Evolutionary conservation across 352 stramenopile genomes (phyloP).

Genomic region (Globisporangium abappressorium): DNA sequence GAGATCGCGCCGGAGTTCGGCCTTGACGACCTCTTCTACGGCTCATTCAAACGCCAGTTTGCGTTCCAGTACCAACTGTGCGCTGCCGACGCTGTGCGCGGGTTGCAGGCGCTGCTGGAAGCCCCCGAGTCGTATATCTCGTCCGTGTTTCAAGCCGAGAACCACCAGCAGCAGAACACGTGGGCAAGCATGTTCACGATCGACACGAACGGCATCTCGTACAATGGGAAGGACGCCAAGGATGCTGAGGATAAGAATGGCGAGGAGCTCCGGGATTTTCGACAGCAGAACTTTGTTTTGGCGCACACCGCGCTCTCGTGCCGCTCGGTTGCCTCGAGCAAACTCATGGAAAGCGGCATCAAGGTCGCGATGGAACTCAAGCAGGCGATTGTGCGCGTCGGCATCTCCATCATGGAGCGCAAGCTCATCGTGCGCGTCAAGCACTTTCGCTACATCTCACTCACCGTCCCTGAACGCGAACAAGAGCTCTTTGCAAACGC

Average conservation of each 20-base stretch:
- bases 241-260: constrained; percentile 22
- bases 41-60: constrained; percentile 93
- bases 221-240: constrained; percentile 8
- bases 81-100: constrained; percentile 94
- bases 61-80: constrained; percentile 95
- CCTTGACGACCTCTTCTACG: constrained; percentile 95
- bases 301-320: constrained; percentile 71
- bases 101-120: constrained; percentile 93
- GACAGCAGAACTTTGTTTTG: constrained; percentile 81
- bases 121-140: constrained; percentile 71
- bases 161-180: constrained; percentile 47
- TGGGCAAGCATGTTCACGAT: constrained; percentile 43
- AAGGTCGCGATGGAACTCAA: constrained; percentile 95
- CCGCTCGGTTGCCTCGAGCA: constrained; percentile 60
- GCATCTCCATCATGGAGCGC: constrained; percentile 93
- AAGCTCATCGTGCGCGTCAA: constrained; percentile 93
- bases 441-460: constrained; percentile 96
- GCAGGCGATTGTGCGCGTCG: constrained; percentile 91
- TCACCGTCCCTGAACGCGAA: constrained; percentile 83
- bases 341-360: constrained; percentile 91
- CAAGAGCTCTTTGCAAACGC: constrained; percentile 92
- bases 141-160: constrained; percentile 62
- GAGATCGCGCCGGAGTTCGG: constrained; percentile 94
- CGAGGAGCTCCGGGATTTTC: constrained; percentile 47
- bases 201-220: constrained; percentile 29